Conservation (phyloP, 805 yeast species). For the Cyberlindnera galapagoensis region DNA sequence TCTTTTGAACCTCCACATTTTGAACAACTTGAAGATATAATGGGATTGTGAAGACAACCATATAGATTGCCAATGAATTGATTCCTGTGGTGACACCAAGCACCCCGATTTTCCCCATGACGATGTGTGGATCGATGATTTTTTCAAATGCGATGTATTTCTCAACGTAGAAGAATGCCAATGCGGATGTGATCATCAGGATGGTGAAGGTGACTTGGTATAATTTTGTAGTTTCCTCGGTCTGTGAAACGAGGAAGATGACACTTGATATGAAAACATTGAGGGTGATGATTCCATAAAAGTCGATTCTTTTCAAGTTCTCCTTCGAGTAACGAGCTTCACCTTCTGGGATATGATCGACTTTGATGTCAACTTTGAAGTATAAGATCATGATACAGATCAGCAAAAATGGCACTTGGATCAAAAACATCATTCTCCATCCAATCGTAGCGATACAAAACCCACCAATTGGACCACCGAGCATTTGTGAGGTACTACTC, state of each 20-base stretch:
- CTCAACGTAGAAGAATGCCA: slow-evolving; percentile 29
- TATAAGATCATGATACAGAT: slow-evolving; percentile 16
- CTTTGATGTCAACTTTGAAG: slow-evolving; percentile 27
- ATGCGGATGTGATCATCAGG: slow-evolving; percentile 8
- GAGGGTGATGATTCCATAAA: slow-evolving; percentile 33
- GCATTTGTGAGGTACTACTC: slow-evolving; percentile 32
- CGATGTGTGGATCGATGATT: slow-evolving; percentile 33
- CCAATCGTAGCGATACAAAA: slow-evolving; percentile 32
- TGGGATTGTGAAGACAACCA: slow-evolving; percentile 32
- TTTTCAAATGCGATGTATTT: slow-evolving; percentile 31
- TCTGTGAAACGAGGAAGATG: slow-evolving; percentile 29
- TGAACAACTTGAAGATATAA: slow-evolving; percentile 39
- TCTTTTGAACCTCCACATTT: slow-evolving; percentile 29
- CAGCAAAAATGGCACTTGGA: slow-evolving; percentile 34
- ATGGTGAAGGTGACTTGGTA: slow-evolving; percentile 11
- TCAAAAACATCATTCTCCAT: slow-evolving; percentile 39
- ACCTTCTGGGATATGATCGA: slow-evolving; percentile 23
- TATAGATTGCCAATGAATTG: slow-evolving; percentile 31
- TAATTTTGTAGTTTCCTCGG: slow-evolving; percentile 10
- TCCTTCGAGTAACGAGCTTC: slow-evolving; percentile 25
- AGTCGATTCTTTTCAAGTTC: slow-evolving; percentile 33
- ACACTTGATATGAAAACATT: slow-evolving; percentile 29
- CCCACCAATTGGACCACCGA: slow-evolving; percentile 41
- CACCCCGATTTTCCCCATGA: slow-evolving; percentile 33
- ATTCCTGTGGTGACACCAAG: slow-evolving; percentile 32